phyloP scores from a whole-genome alignment of 2,329 filamentous ascomycete genomes.

The Rhynchosporium graminicola region DNA sequence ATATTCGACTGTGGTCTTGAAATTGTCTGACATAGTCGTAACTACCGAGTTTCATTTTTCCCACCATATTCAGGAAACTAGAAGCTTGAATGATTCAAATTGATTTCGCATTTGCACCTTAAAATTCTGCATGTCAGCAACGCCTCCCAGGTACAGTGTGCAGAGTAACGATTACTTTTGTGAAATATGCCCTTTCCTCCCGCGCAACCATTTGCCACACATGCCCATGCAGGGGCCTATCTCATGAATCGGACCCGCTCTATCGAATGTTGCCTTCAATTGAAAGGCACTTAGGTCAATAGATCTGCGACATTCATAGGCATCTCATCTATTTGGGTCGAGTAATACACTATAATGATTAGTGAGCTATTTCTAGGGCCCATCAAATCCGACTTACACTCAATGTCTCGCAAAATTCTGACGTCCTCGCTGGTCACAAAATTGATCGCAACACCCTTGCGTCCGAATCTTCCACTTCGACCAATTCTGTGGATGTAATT shows the following conservation, averaged over 20 bases:
- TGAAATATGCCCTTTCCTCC: conserved; percentile 38
- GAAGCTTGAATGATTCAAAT: conserved; percentile 42
- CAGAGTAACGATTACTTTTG: conserved; percentile 23
- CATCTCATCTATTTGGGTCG: conserved; percentile 80
- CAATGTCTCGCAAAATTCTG: conserved; percentile 94
- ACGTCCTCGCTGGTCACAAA: conserved; percentile 99
- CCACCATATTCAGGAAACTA: conserved; percentile 37
- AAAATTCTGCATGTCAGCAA: conserved; percentile 12
- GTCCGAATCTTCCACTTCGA: conserved; percentile 89
- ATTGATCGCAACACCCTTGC: conserved; percentile 99
- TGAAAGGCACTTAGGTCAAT: conserved; percentile 29
- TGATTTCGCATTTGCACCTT: conserved; percentile 14
- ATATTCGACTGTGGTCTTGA: not conserved
- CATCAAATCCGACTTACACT: conserved; percentile 61
- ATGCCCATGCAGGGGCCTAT: conserved; percentile 26
- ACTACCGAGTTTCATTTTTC: too few relatives aligned
- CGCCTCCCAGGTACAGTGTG: not conserved
- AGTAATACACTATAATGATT: conserved; percentile 63
- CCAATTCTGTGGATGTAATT: conserved; percentile 99
- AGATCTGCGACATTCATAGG: conserved; percentile 68
- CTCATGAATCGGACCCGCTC: not conserved
- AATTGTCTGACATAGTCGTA: not conserved
- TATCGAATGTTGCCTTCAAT: not conserved
- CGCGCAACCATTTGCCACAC: conserved; percentile 31
- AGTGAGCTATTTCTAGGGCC: conserved; percentile 17